Base-by-base conservation (phyloP, 1,139 yeast species). In the Geotrichum bryndzae region DNA sequence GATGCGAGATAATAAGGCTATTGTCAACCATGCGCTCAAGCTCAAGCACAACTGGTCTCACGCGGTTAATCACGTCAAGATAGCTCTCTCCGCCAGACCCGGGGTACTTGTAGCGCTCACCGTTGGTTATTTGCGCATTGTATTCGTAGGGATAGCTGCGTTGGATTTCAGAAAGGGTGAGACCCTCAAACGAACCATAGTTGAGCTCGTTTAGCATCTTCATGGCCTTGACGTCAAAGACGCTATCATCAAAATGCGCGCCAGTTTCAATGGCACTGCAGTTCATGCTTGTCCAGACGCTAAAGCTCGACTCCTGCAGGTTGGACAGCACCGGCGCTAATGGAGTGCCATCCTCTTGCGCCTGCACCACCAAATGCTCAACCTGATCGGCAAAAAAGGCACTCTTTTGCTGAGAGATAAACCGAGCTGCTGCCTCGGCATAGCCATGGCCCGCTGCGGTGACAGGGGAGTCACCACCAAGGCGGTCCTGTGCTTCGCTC, bases 81-180 rank as follows among this genome's bases (percentile, higher is more conserved):
- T 92, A 92, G 0, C 96, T 88, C 74, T 92, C 98, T 35, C 98
- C 97, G n/a, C 97, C 97, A 61, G 90, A 89, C 13, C 97, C 97
- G 1, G 97, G 98, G 72, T 90, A 92, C 67, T 97, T 79, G 74
- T 91, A 92, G 38, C 87, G 79, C 69, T 92, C 80, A 74, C 92
- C 92, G 73, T 89, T 87, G 54, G 80, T 79, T 67, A 89, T 77
- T 64, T 97, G 81, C 25, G 90, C 82, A 55, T 83, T 84, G 70
- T 87, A 92, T 73, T 94, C 98, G 53, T 82, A 83, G 0, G 97
- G 97, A 68, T 80, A 83, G 68, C 79, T 79, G 4, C 75, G 75
- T 72, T 87, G 88, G 66, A 92, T 90, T 69, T 90, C 95, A 58
- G 85, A 84, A 70, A 90, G 90, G 0, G 97, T 90, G 88, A 91